Evolutionary conservation across 495 filamentous ascomycete species (phyloP).

Genomic region (Parachaetomium inaequale): DNA sequence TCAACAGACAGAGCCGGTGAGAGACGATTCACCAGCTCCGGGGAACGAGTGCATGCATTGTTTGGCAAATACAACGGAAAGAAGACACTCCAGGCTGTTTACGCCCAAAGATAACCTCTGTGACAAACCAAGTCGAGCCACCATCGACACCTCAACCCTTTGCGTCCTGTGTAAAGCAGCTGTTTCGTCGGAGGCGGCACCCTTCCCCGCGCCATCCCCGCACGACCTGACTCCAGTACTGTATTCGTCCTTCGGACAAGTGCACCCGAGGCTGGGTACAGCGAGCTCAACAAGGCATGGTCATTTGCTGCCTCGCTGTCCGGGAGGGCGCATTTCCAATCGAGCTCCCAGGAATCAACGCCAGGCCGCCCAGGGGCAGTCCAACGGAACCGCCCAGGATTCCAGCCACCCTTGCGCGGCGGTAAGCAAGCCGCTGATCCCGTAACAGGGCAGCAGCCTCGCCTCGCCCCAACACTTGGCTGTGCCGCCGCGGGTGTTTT

Average conservation of each 20-base stretch:
- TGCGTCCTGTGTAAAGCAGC: too few species aligned
- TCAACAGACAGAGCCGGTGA: not conserved
- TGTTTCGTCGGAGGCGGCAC: too few species aligned
- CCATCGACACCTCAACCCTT: not conserved
- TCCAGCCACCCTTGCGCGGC: constrained; percentile 6
- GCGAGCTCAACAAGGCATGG: constrained; percentile 2
- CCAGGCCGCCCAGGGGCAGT: too few species aligned
- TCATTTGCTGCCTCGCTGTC: constrained; percentile 10
- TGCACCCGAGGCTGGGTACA: too few species aligned
- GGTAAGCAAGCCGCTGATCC: constrained; percentile 15
- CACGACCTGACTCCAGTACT: not conserved
- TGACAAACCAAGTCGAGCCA: not conserved
- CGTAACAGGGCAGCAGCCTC: not conserved
- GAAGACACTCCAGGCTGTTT: too few species aligned
- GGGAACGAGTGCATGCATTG: not conserved
- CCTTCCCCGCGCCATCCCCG: not conserved
- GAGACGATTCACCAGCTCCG: not conserved
- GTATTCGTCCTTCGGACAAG: too few species aligned
- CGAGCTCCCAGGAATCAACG: constrained; percentile 19
- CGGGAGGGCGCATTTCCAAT: constrained; percentile 9
- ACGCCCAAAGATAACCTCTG: too few species aligned
- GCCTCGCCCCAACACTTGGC: constrained; percentile 6
- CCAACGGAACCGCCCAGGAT: constrained; percentile 3
- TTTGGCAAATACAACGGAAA: too few species aligned
- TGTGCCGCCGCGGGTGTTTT: not conserved